Base-by-base conservation (phyloP, 1,284 basidiomycete genomes). In the Fomitopsis betulina region DNA sequence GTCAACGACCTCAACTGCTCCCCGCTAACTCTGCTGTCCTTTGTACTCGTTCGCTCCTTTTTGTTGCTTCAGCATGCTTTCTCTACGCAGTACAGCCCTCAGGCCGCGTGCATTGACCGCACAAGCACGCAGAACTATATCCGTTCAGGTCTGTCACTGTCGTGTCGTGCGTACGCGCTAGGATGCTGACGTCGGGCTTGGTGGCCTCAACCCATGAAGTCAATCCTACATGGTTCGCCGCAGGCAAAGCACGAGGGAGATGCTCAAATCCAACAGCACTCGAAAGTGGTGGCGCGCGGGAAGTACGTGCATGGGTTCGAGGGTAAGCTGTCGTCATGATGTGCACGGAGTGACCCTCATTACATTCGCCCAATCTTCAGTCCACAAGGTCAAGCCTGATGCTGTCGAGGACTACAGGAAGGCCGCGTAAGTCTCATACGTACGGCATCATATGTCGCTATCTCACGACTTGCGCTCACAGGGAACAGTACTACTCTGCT, bases 301-400 rank as follows among this genome's bases (percentile, higher is more conserved):
- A 94, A 95, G 77, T 91, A 92, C 67, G 79, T 91, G 32, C 94
- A 96, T 73, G 91, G 91, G 40, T 89, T 96, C 67, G 91, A 96
- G 74, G 84, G 94, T 93, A 65, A 66, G 86, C 73, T 39, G 10
- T 40, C 25, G 39, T n/a, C 38, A 63, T 19, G 30, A 51, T 39
- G 56, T 35, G 27, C 9, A 42, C 59, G 45, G 33, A 42, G 21
- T 19, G 23, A 15, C 37, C 54, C 37, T 51, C 38, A 25, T 9
- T 53, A 2, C 17, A 43, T 53, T 30, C 38, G 33, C 53, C 40
- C 50, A 17, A 35, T 33, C 10, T 30, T 8, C 25, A 94, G 92
- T 85, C 39, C 95, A 98, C 74, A 81, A 79, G 59, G 91, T 97
- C 64, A 89, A 87, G 68, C 93, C 94, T 7, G 84, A 87, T 58